Conservation (phyloP, 495 filamentous ascomycete genomes). For the Neurospora tetraspora region DNA sequence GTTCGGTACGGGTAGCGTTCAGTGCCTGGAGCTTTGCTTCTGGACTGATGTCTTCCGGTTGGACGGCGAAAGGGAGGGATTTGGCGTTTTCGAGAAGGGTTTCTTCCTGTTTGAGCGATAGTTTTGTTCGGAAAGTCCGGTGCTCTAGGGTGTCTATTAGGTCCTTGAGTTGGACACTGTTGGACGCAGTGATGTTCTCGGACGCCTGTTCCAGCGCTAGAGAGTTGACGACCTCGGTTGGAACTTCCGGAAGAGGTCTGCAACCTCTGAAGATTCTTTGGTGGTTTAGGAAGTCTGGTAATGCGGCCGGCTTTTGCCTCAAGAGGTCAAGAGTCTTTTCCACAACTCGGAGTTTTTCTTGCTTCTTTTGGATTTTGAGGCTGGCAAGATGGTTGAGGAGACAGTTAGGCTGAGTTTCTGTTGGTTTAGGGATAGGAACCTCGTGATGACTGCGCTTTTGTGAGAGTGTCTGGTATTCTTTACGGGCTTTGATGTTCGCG, state of each 20-base stretch:
- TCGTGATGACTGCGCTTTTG: conserved; percentile 8
- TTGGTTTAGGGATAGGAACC: not conserved
- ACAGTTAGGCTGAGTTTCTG: conserved; percentile 12
- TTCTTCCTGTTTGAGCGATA: conserved; percentile 52
- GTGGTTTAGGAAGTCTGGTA: conserved; percentile 36
- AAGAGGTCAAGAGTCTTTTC: conserved; percentile 37
- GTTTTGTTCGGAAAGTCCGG: conserved; percentile 52
- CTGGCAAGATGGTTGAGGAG: conserved; percentile 41
- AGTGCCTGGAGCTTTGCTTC: conserved; percentile 38
- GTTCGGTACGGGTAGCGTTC: conserved; percentile 46
- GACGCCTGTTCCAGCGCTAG: conserved; percentile 23
- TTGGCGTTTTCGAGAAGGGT: conserved; percentile 49
- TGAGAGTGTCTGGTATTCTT: conserved; percentile 32
- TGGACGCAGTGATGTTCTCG: not conserved
- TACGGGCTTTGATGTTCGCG: conserved; percentile 45
- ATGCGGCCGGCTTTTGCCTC: conserved; percentile 43
- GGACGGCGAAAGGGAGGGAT: conserved; percentile 18
- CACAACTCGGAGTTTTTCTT: conserved; percentile 39
- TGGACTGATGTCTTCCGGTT: conserved; percentile 19
- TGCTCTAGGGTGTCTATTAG: conserved; percentile 54
- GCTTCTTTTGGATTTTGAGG: conserved; percentile 42
- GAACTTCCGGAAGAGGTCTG: conserved; percentile 36
- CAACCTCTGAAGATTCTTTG: conserved; percentile 33
- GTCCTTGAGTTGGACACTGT: conserved; percentile 30
- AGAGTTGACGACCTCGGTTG: conserved; percentile 35